Conservation (phyloP, 805 yeast genomes). For the Grigorovia transvaalensis region DNA sequence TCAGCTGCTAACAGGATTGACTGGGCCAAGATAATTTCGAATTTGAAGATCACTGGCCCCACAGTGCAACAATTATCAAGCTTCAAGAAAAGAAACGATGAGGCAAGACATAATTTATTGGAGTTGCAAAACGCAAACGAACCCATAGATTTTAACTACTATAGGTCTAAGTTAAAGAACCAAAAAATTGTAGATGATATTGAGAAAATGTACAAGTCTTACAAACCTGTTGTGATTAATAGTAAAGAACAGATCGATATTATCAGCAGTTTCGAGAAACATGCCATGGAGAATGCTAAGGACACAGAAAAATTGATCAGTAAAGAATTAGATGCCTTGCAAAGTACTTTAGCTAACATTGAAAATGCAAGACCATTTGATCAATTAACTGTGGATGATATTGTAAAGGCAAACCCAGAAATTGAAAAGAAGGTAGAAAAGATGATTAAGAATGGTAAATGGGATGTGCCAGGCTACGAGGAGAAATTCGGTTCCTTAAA, state of each 20-base stretch:
- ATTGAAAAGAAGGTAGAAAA: conserved; percentile 90
- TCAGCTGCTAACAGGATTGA: conserved; percentile 79
- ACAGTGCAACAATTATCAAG: conserved; percentile 82
- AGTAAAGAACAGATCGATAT: conserved; percentile 82
- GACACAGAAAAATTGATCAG: conserved; percentile 82
- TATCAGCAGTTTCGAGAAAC: conserved; percentile 86
- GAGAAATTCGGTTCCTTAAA: conserved; percentile 97
- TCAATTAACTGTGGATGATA: conserved; percentile 91
- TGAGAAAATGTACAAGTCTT: conserved; percentile 62
- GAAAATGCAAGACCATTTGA: conserved; percentile 97
- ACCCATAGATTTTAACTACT: conserved; percentile 69
- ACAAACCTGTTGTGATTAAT: conserved; percentile 79
- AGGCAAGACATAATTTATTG: conserved; percentile 76
- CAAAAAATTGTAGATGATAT: conserved; percentile 66
- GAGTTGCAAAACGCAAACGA: conserved; percentile 65
- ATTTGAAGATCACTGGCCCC: conserved; percentile 84
- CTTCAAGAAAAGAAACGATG: conserved; percentile 97
- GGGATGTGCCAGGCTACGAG: conserved; percentile 97
- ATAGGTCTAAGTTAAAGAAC: conserved; percentile 76
- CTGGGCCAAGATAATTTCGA: conserved; percentile 85
- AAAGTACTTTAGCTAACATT: conserved; percentile 83
- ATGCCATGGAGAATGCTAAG: conserved; percentile 92
- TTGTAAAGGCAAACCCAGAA: conserved; percentile 93
- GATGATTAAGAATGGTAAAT: conserved; percentile 93
- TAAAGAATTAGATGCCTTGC: conserved; percentile 75